phyloP scores from a whole-genome alignment of 2,329 filamentous ascomycete genomes.

The Phyllosticta citribraziliensis region DNA sequence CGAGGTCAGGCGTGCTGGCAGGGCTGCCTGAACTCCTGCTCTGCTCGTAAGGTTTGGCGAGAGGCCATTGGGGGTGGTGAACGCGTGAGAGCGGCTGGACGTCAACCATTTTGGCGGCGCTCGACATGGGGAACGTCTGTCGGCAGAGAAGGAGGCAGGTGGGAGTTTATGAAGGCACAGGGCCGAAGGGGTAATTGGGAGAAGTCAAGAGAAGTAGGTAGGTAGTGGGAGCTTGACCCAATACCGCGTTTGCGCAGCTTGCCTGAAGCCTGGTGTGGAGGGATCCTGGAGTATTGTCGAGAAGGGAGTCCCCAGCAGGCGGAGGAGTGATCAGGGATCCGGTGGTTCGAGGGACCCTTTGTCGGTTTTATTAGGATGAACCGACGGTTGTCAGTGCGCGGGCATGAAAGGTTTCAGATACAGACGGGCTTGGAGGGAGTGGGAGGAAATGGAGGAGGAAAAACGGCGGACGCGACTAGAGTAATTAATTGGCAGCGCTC shows the following conservation, averaged over 20 bases:
- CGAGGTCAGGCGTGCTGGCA: constrained; percentile 25
- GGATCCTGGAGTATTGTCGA: background rate
- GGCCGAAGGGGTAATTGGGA: background rate
- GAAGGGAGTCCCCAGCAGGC: constrained; percentile 6
- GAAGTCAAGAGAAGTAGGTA: constrained; percentile 1
- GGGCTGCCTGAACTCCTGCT: constrained; percentile 22
- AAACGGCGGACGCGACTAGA: background rate
- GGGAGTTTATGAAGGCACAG: background rate
- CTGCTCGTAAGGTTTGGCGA: constrained; percentile 22
- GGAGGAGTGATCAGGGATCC: constrained; percentile 1
- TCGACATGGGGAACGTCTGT: background rate
- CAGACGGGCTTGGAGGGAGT: background rate
- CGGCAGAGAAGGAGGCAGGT: background rate
- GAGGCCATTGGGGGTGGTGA: constrained; percentile 28
- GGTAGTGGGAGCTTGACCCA: background rate
- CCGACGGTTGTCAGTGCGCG: constrained; percentile 9
- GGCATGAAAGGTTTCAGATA: constrained; percentile 9
- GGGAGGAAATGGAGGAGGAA: background rate
- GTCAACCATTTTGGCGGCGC: constrained; percentile 6
- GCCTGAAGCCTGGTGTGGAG: background rate
- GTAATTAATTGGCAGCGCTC: background rate
- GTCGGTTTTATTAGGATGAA: constrained; percentile 11
- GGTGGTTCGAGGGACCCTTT: constrained; percentile 7
- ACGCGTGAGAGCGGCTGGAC: background rate
- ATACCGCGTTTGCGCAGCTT: background rate